Conservation (phyloP, 176 grass and related monocot species). For the Avena atlantica region DNA sequence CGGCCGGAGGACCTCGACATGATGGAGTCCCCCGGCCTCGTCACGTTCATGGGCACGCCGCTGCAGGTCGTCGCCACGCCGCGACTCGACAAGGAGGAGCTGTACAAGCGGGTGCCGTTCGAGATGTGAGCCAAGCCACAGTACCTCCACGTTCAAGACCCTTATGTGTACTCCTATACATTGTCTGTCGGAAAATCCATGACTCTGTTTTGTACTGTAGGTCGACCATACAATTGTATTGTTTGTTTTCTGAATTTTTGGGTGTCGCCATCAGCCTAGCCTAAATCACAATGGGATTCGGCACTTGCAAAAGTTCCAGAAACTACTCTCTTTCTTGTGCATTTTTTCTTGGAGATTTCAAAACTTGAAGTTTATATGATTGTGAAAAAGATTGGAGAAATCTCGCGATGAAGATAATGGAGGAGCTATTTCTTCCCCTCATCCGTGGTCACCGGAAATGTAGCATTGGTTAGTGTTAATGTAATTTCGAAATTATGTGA, state of each 20-base stretch:
- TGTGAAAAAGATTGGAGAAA: too few relatives aligned
- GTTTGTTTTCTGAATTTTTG: background rate
- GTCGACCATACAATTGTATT: background rate
- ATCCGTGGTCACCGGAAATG: too few relatives aligned
- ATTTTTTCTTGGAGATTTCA: too few relatives aligned
- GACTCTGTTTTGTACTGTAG: background rate
- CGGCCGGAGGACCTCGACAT: background rate
- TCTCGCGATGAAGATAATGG: too few relatives aligned
- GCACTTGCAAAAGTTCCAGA: too few relatives aligned
- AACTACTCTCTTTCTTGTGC: too few relatives aligned
- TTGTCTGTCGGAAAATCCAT: background rate
- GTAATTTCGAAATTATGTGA: too few relatives aligned
- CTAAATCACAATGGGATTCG: too few relatives aligned
- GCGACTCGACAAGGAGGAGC: constrained; percentile 8
- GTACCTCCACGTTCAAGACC: background rate
- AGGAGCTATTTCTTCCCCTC: too few relatives aligned
- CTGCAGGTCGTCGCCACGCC: constrained; percentile 12
- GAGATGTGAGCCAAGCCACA: background rate
- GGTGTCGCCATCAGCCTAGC: background rate
- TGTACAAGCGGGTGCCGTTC: background rate
- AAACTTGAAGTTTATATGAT: too few relatives aligned
- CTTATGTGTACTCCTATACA: background rate
- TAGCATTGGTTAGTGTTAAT: too few relatives aligned
- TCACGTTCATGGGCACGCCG: constrained; percentile 13
- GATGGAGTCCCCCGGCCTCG: constrained; percentile 10